These are phyloP conservation scores for Boletus rubropictus DNA, from an alignment of 768 basidiomycete species.

Conservation along the genomic window DNA sequence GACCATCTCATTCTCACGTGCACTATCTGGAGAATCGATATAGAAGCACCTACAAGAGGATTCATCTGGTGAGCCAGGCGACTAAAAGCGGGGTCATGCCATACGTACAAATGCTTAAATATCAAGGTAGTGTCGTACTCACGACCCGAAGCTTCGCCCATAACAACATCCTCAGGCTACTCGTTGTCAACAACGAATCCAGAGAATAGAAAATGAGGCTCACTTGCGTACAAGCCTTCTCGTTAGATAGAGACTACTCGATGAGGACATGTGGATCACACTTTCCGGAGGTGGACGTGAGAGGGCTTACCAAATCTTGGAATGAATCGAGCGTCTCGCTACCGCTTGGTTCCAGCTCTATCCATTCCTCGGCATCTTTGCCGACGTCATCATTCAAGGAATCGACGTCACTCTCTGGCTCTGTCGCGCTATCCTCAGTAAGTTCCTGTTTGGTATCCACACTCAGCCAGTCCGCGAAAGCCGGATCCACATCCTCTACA, in stretches of 20 bases:
- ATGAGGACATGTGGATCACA: neutral
- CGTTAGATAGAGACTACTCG: constrained; percentile 11
- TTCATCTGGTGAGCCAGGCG: neutral
- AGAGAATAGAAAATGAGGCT: neutral
- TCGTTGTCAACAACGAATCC: neutral
- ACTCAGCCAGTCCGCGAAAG: constrained; percentile 57
- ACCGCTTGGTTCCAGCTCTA: constrained; percentile 18
- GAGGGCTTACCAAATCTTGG: constrained; percentile 5
- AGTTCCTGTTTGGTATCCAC: constrained; percentile 36
- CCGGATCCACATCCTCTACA: constrained; percentile 40
- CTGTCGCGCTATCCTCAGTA: constrained; percentile 36
- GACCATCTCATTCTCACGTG: constrained; percentile 54
- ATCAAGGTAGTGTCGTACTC: constrained; percentile 76
- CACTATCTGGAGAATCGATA: constrained; percentile 76
- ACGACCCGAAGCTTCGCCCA: constrained; percentile 73
- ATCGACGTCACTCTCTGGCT: constrained; percentile 61
- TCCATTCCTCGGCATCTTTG: constrained; percentile 39
- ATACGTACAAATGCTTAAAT: constrained; percentile 74
- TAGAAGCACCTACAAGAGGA: constrained; percentile 68
- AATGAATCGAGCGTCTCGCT: constrained; percentile 22
- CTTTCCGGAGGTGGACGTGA: too few species aligned
- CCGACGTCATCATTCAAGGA: constrained; percentile 60
- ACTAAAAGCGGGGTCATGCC: neutral
- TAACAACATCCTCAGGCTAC: constrained; percentile 38
- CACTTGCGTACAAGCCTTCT: constrained; percentile 7